These are phyloP conservation scores for Apiotrichum domesticum DNA, from an alignment of 1,284 basidiomycete species.

Conservation along the genomic window DNA sequence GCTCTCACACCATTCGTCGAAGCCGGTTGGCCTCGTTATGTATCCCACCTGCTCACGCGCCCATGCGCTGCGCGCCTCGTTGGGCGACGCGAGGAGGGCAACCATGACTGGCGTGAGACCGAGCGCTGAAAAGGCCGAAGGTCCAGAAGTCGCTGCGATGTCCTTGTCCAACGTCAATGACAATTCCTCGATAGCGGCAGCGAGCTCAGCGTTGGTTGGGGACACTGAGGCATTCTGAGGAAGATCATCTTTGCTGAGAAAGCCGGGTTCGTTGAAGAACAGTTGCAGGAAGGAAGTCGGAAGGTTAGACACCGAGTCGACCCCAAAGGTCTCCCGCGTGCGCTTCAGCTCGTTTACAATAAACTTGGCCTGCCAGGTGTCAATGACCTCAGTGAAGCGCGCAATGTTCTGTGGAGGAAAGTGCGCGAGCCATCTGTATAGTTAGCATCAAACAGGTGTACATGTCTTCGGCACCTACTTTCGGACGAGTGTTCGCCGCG, in stretches of 20 bases:
- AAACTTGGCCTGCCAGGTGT: constrained; percentile 56
- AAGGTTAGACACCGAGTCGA: constrained; percentile 31
- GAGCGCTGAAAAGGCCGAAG: constrained; percentile 14
- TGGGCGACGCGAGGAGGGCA: constrained; percentile 21
- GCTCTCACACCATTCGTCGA: constrained; percentile 26
- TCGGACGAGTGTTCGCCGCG: constrained; percentile 50
- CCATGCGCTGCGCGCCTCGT: constrained; percentile 20
- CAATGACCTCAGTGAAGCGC: constrained; percentile 60
- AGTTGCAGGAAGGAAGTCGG: constrained; percentile 58
- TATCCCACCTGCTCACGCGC: constrained; percentile 22
- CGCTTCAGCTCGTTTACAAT: constrained; percentile 21
- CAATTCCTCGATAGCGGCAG: constrained; percentile 42
- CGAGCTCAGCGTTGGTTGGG: background rate
- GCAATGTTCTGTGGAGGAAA: constrained; percentile 31
- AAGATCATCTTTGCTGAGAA: constrained; percentile 52
- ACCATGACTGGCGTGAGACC: constrained; percentile 27
- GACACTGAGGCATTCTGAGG: background rate
- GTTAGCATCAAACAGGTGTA: background rate
- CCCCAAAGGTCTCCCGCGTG: constrained; percentile 11
- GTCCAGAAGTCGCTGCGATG: constrained; percentile 6
- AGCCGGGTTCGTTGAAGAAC: constrained; percentile 58
- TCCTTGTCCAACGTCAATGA: constrained; percentile 32
- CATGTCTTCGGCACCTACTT: constrained; percentile 46
- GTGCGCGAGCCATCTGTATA: constrained; percentile 36
- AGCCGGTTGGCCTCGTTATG: constrained; percentile 19